Conservation (phyloP, 2,329 filamentous ascomycete genomes). For the Colletotrichum siamense region DNA sequence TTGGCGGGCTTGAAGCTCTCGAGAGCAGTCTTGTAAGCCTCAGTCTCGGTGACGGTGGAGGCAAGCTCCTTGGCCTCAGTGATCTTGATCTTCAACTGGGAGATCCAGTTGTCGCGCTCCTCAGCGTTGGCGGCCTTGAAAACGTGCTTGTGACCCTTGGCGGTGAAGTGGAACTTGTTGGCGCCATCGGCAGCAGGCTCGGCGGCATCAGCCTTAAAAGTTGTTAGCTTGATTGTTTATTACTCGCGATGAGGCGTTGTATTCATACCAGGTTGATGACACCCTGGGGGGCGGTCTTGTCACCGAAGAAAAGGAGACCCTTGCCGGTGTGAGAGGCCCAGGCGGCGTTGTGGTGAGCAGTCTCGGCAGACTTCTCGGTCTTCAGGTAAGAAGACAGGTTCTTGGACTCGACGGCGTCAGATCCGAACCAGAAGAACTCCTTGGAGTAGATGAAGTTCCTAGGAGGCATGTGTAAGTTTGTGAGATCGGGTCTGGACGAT, state of each 20-base stretch:
- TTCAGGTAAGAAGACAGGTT: constrained; percentile 80
- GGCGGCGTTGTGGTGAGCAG: constrained; percentile 79
- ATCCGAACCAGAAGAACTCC: constrained; percentile 89
- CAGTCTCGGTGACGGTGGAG: constrained; percentile 74
- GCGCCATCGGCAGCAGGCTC: constrained; percentile 79
- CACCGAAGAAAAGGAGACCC: constrained; percentile 89
- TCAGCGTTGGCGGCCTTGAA: constrained; percentile 80
- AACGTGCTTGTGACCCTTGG: constrained; percentile 87
- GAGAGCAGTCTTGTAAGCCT: constrained; percentile 87
- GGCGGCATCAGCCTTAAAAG: constrained; percentile 58
- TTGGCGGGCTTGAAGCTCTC: constrained; percentile 68
- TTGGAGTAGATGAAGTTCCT: constrained; percentile 91
- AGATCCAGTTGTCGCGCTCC: constrained; percentile 93
- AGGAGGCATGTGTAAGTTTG: constrained; percentile 27
- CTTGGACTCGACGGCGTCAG: constrained; percentile 75
- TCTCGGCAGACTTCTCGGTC: constrained; percentile 80
- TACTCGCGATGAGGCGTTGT: neutral
- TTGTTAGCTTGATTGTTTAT: constrained; percentile 30
- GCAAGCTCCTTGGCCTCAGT: constrained; percentile 85
- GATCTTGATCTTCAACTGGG: constrained; percentile 81
- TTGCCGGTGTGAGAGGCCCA: constrained; percentile 96
- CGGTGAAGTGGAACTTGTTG: constrained; percentile 85
- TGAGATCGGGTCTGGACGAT: too few species aligned
- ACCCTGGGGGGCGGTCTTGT: constrained; percentile 81
- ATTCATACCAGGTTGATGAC: constrained; percentile 82